A percentile compares a stretch with the other conserved stretches of the same genome.
Conservation (phyloP, 192 early-diverging fungal species). For the Coemansia javaensis region DNA sequence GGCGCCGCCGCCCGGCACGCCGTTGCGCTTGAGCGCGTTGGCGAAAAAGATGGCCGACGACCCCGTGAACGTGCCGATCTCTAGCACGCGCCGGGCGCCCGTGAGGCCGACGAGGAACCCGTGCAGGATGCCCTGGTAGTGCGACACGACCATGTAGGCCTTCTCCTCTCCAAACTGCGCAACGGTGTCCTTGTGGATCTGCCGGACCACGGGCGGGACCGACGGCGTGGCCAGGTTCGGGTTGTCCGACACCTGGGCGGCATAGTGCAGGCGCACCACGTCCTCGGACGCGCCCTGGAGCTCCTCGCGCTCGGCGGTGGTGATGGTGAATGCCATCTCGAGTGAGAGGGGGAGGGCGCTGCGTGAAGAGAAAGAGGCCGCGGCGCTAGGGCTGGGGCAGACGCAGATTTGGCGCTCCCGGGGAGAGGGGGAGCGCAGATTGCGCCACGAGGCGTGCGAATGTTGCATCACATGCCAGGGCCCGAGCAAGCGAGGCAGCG, state of each 20-base stretch:
- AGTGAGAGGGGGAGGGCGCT: too few species aligned
- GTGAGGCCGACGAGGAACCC: conserved; percentile 49
- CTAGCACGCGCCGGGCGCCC: conserved; percentile 53
- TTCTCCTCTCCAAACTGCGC: not conserved
- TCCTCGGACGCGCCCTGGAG: conserved; percentile 8
- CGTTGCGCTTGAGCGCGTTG: conserved; percentile 54
- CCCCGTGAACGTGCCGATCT: conserved; percentile 69
- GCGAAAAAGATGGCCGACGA: conserved; percentile 63
- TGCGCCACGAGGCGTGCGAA: too few species aligned
- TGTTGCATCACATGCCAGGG: too few species aligned
- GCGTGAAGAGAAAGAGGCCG: too few species aligned
- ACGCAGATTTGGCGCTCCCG: too few species aligned
- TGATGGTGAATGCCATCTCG: too few species aligned
- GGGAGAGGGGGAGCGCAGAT: too few species aligned
- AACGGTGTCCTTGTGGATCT: conserved; percentile 9
- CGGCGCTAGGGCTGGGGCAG: too few species aligned
- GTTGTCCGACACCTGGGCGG: conserved; percentile 23
- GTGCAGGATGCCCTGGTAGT: conserved; percentile 52
- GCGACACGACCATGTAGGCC: conserved; percentile 47
- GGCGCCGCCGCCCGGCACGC: too few species aligned
- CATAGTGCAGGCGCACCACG: conserved; percentile 20
- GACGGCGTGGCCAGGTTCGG: conserved; percentile 16
- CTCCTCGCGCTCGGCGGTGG: too few species aligned
- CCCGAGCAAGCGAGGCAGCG: too few species aligned
- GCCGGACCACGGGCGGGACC: conserved; percentile 14